Percentiles rank a stretch among this genome's conserved stretches.
phyloP scores from a whole-genome alignment of 1,139 yeast species.

The Diutina rugosa region DNA sequence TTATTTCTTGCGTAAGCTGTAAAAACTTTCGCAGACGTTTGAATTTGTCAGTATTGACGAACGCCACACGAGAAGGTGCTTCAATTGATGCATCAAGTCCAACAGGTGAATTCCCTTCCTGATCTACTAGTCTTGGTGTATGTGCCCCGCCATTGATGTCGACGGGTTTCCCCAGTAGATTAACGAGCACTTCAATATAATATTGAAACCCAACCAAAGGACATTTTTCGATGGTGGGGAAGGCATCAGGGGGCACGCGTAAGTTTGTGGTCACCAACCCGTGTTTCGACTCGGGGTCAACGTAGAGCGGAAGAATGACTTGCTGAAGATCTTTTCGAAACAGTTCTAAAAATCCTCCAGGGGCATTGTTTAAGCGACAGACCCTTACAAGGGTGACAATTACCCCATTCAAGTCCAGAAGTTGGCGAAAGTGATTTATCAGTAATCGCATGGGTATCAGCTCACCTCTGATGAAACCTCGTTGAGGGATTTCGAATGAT shows the following conservation, averaged over 20 bases:
- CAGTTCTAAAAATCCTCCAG: constrained; percentile 44
- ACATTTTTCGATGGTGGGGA: constrained; percentile 71
- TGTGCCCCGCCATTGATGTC: constrained; percentile 2
- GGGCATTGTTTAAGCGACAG: constrained; percentile 61
- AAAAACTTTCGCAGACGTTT: constrained; percentile 66
- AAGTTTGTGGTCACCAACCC: constrained; percentile 52
- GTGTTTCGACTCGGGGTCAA: constrained; percentile 52
- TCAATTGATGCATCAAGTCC: constrained; percentile 7
- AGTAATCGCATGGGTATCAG: constrained; percentile 55
- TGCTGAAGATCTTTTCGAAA: constrained; percentile 80
- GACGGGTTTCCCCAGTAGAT: constrained; percentile 36
- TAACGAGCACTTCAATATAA: constrained; percentile 70
- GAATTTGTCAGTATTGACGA: constrained; percentile 66
- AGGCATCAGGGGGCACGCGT: constrained; percentile 71
- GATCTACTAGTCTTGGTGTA: constrained; percentile 6
- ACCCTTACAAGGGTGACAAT: constrained; percentile 72
- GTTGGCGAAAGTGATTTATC: constrained; percentile 55
- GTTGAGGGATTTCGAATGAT: constrained; percentile 43
- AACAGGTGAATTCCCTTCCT: constrained; percentile 7
- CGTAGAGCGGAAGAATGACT: constrained; percentile 61
- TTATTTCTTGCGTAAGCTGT: constrained; percentile 65
- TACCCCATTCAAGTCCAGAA: constrained; percentile 64
- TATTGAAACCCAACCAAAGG: constrained; percentile 73
- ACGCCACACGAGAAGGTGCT: constrained; percentile 24
- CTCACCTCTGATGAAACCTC: constrained; percentile 75